Conservation (phyloP, 1,284 basidiomycete genomes). For the Melampsora americana region DNA sequence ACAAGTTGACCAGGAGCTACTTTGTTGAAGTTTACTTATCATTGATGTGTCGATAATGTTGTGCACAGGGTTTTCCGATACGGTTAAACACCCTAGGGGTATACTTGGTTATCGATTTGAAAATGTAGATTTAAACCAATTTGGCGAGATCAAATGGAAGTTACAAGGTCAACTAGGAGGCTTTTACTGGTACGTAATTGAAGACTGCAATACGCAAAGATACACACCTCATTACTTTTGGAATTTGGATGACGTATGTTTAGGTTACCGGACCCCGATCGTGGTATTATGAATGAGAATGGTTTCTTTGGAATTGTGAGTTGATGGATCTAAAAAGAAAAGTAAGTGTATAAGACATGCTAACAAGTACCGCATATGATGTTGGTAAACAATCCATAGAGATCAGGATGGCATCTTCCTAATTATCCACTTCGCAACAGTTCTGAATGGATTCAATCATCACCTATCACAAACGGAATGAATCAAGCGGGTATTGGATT, state of each 20-base stretch:
- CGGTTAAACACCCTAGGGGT: constrained; percentile 50
- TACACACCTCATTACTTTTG: no score
- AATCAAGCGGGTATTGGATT: constrained; percentile 33
- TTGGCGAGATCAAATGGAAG: constrained; percentile 47
- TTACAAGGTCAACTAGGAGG: constrained; percentile 48
- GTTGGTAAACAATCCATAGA: constrained; percentile 4
- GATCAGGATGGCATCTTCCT: constrained; percentile 40
- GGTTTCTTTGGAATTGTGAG: constrained; percentile 38
- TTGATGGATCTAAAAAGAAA: background rate
- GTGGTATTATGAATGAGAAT: constrained; percentile 39
- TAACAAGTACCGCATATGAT: background rate
- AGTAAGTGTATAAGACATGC: background rate
- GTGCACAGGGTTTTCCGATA: constrained; percentile 25
- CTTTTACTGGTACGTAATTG: constrained; percentile 22
- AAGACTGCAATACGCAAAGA: background rate
- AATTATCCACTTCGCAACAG: background rate
- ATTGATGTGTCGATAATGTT: background rate
- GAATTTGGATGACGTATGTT: background rate
- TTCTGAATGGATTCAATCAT: background rate
- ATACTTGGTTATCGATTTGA: constrained; percentile 47
- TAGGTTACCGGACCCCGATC: constrained; percentile 31
- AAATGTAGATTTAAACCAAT: constrained; percentile 6
- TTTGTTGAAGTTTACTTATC: no score
- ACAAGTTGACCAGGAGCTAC: no score
- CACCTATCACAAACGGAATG: constrained; percentile 25